Conservation (phyloP, 1,284 basidiomycete species). For the Macrocystidia cucumis region DNA sequence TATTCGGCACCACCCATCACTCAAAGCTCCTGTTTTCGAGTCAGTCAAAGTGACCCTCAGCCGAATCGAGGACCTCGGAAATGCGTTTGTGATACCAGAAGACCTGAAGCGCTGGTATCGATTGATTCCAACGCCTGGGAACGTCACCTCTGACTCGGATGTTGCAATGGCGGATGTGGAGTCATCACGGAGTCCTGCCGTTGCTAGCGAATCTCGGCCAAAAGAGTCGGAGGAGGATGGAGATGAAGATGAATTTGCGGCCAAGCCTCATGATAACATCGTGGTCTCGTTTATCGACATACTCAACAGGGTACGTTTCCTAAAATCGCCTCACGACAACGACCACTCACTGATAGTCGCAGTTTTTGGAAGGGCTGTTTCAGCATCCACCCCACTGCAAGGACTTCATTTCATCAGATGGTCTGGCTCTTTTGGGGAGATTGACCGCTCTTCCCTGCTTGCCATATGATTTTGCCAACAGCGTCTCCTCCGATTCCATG, state of each 20-base stretch:
- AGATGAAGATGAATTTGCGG: constrained; percentile 31
- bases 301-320: constrained; percentile 54
- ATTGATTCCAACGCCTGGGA: constrained; percentile 30
- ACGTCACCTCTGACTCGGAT: constrained; percentile 23
- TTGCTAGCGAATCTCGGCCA: constrained; percentile 14
- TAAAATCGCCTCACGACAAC: too few species aligned
- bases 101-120: constrained; percentile 63
- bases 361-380: constrained; percentile 94
- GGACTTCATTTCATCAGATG: constrained; percentile 82
- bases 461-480: constrained; percentile 85
- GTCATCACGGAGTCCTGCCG: constrained; percentile 7
- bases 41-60: constrained; percentile 64
- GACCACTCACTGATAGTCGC: too few species aligned
- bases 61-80: constrained; percentile 70
- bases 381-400: constrained; percentile 86
- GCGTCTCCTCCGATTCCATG: constrained; percentile 76
- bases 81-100: constrained; percentile 45
- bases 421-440: constrained; percentile 69
- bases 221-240: constrained; percentile 16
- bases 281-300: constrained; percentile 74
- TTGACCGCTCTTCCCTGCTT: constrained; percentile 83
- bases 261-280: constrained; percentile 61
- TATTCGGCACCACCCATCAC: constrained; percentile 88
- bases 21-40: constrained; percentile 78
- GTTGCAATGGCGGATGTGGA: constrained; percentile 49